These are phyloP conservation scores for Alternaria consortialis DNA, from an alignment of 2,329 filamentous ascomycete genomes.

Conservation along the genomic window DNA sequence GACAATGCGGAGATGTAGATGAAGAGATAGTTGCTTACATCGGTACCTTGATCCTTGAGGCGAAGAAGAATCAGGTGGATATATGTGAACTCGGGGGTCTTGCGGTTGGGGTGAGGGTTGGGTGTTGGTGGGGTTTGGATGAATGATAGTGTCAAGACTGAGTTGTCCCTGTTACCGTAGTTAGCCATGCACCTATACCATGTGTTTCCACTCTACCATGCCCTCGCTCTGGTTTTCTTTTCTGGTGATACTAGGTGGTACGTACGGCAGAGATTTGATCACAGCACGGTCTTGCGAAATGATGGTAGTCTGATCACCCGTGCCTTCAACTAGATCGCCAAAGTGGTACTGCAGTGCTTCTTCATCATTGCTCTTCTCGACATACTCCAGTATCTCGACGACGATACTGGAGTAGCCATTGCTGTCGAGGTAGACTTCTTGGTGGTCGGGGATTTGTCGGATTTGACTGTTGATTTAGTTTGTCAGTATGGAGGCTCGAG, in stretches of 20 bases:
- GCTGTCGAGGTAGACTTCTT: constrained; percentile 89
- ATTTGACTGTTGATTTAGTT: constrained; percentile 63
- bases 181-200: constrained; percentile 3
- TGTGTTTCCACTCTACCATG: not conserved
- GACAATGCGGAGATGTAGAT: not conserved
- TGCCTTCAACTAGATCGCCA: constrained; percentile 55
- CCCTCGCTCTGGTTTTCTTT: not conserved
- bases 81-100: constrained; percentile 68
- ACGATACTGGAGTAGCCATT: constrained; percentile 87
- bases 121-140: constrained; percentile 56
- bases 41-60: constrained; percentile 77
- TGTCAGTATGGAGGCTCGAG: constrained; percentile 3
- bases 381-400: constrained; percentile 87
- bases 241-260: constrained; percentile 2
- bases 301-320: constrained; percentile 50
- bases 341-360: constrained; percentile 67
- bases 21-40: constrained; percentile 51
- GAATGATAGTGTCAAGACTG: constrained; percentile 75
- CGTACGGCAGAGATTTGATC: constrained; percentile 52
- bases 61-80: constrained; percentile 81
- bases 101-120: constrained; percentile 37
- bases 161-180: constrained; percentile 52
- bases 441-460: constrained; percentile 82
- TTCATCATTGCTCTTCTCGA: constrained; percentile 73
- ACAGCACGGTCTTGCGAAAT: constrained; percentile 36